A percentile compares a stretch with the other conserved stretches of the same genome.
Evolutionary conservation across 139 green algal genomes (phyloP).

Genomic region (Ettlia oleoabundans): DNA sequence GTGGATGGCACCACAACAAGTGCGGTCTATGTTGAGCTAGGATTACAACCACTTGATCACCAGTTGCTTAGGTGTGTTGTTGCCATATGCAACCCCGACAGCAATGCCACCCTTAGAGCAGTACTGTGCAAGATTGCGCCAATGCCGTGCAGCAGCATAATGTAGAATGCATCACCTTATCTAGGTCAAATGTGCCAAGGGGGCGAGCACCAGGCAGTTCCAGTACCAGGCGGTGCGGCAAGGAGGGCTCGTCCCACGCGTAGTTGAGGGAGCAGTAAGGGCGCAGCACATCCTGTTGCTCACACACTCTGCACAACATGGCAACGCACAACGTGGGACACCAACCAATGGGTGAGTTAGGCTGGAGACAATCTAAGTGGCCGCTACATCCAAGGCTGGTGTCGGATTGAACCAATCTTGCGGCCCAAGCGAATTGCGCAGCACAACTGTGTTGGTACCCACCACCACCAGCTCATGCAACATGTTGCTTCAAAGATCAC

Average conservation of each 20-base stretch:
- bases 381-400: too few species aligned
- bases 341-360: background rate
- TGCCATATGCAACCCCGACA: too few species aligned
- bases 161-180: conserved; percentile 48
- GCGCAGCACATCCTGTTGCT: conserved; percentile 81
- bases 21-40: too few species aligned
- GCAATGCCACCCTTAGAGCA: too few species aligned
- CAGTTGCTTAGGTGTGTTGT: too few species aligned
- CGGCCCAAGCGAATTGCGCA: too few species aligned
- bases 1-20: background rate
- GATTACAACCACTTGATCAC: too few species aligned
- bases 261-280: conserved; percentile 84
- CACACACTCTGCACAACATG: conserved; percentile 23
- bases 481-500: too few species aligned
- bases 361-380: too few species aligned
- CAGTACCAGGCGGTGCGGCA: conserved; percentile 68
- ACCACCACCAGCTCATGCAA: too few species aligned
- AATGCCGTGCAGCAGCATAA: background rate
- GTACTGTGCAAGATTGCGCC: background rate
- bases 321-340: background rate
- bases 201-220: conserved; percentile 62
- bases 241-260: conserved; percentile 85
- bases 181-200: conserved; percentile 69
- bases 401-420: too few species aligned
- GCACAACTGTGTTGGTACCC: too few species aligned